These are phyloP conservation scores for Citrus australasica DNA, from an alignment of 345 rosid species.

Conservation along the genomic window DNA sequence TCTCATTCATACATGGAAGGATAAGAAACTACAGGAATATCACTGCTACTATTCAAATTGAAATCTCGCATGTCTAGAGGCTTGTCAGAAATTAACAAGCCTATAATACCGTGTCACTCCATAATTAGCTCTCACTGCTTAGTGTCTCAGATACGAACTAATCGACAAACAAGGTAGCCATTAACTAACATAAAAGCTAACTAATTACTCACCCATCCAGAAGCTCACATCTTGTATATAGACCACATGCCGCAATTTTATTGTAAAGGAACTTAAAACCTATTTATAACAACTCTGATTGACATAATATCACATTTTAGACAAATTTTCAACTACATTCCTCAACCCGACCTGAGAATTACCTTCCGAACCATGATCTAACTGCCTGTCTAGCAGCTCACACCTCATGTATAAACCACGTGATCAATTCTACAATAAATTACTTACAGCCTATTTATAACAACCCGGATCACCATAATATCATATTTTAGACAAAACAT, in stretches of 20 bases:
- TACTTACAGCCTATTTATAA: neutral
- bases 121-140: neutral
- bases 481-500: neutral
- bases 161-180: neutral
- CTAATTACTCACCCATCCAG: neutral
- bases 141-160: too few species aligned
- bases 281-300: too few species aligned
- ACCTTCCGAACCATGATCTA: neutral
- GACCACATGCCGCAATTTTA: neutral
- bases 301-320: neutral
- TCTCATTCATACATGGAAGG: neutral
- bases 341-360: neutral
- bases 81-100: neutral
- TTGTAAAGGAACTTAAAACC: too few species aligned
- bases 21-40: neutral
- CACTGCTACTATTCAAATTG: neutral
- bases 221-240: neutral
- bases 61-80: neutral
- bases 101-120: neutral
- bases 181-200: neutral
- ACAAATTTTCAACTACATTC: neutral
- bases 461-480: neutral
- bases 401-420: neutral
- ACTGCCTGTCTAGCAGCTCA: neutral
- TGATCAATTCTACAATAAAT: neutral